These are phyloP conservation scores for Chaetomium sp. DNA, from an alignment of 2,329 filamentous ascomycete species.

Conservation along the genomic window DNA sequence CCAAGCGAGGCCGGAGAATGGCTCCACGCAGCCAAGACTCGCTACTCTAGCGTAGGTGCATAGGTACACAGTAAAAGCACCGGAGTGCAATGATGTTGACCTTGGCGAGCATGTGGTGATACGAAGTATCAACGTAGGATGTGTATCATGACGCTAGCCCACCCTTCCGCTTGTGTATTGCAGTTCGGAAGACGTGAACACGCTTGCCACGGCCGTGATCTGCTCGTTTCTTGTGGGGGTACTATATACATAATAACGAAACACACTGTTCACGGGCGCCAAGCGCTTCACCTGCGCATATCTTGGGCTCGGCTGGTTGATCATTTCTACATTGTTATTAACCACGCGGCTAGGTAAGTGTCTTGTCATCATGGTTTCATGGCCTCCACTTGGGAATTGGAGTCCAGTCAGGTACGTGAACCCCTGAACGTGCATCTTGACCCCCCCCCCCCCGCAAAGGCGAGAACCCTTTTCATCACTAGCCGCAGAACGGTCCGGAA, in stretches of 20 bases:
- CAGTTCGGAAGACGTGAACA: too few relatives aligned
- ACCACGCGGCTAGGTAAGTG: conserved; percentile 1
- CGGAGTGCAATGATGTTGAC: background rate
- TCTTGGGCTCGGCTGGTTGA: background rate
- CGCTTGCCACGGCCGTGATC: background rate
- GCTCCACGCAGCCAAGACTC: background rate
- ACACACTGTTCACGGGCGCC: background rate
- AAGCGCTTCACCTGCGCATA: background rate
- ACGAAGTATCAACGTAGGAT: background rate
- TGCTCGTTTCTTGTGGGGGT: background rate
- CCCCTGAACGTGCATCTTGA: background rate
- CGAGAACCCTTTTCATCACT: background rate
- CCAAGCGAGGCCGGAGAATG: background rate
- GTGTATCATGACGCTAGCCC: too few relatives aligned
- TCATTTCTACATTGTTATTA: background rate
- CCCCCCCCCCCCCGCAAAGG: background rate
- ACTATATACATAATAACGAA: background rate
- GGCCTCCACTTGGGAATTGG: background rate
- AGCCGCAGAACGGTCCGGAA: background rate
- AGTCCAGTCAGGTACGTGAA: background rate
- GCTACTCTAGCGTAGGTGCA: background rate
- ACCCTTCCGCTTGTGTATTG: too few relatives aligned
- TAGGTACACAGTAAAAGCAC: background rate
- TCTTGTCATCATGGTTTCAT: background rate
- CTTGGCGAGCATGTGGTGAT: background rate